A percentile compares a stretch with the other conserved stretches of the same genome.
phyloP scores from a whole-genome alignment of 495 filamentous ascomycete genomes.

The Cryomyces minteri region DNA sequence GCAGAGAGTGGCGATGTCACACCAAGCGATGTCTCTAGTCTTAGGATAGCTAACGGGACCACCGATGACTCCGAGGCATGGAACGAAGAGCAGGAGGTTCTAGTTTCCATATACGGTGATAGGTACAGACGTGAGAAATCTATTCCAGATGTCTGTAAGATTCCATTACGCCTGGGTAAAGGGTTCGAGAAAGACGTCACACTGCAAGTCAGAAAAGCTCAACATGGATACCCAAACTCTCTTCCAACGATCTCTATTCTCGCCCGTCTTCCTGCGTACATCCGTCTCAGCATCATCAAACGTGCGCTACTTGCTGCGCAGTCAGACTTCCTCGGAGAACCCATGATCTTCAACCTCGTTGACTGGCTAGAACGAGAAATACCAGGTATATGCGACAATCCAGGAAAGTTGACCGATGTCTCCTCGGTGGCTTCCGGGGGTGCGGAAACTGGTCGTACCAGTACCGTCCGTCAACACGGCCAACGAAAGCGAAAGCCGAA shows the following conservation, averaged over 20 bases:
- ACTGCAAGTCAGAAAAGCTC: slow-evolving; percentile 34
- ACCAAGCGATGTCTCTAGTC: neutral
- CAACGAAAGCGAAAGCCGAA: slow-evolving; percentile 5
- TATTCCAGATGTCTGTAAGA: slow-evolving; percentile 34
- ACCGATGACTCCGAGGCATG: slow-evolving; percentile 33
- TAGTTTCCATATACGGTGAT: slow-evolving; percentile 64
- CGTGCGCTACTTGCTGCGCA: slow-evolving; percentile 51
- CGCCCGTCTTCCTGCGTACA: slow-evolving; percentile 66
- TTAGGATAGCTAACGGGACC: neutral
- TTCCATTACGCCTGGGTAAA: slow-evolving; percentile 31
- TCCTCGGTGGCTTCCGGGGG: slow-evolving; percentile 38
- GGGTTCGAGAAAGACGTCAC: slow-evolving; percentile 13
- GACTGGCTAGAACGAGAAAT: slow-evolving; percentile 81
- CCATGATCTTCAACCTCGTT: slow-evolving; percentile 74
- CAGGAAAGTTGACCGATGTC: slow-evolving; percentile 68
- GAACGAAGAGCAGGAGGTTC: slow-evolving; percentile 64
- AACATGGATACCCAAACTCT: slow-evolving; percentile 46
- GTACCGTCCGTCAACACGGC: slow-evolving; percentile 1
- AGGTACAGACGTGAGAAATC: slow-evolving; percentile 36
- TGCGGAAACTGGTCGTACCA: slow-evolving; percentile 18
- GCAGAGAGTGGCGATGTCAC: neutral
- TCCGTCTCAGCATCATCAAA: slow-evolving; percentile 74
- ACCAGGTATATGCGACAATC: slow-evolving; percentile 54
- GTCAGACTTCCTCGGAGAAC: slow-evolving; percentile 52
- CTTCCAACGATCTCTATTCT: slow-evolving; percentile 59